A percentile compares a stretch with the other conserved stretches of the same genome.
phyloP scores from a whole-genome alignment of 768 basidiomycete species.

The Tricholoma sp. region DNA sequence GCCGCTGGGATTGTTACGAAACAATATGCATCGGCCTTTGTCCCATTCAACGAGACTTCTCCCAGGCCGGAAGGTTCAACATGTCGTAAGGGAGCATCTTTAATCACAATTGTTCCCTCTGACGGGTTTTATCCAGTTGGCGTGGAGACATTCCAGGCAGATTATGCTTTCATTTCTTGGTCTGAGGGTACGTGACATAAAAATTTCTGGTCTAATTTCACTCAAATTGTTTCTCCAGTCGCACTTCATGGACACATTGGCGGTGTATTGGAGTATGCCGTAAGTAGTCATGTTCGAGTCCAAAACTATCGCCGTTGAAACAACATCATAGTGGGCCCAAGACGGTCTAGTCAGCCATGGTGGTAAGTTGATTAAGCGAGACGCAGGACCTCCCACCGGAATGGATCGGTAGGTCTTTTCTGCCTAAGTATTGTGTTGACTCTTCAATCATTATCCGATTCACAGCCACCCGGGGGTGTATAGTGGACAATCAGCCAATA shows the following conservation, averaged over 20 bases:
- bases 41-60: constrained; percentile 25
- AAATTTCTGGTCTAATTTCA: neutral
- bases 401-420: no score
- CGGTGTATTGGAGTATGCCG: neutral
- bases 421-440: no score
- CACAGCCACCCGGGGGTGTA: no score
- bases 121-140: constrained; percentile 5
- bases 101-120: no score
- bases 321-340: neutral
- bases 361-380: no score
- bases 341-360: neutral
- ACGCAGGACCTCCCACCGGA: no score
- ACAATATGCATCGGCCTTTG: constrained; percentile 18
- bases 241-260: neutral
- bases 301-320: no score
- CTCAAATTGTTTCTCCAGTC: neutral
- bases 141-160: constrained; percentile 18
- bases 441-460: no score
- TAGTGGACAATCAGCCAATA: no score
- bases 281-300: neutral
- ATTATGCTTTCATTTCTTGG: constrained; percentile 23
- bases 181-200: constrained; percentile 8
- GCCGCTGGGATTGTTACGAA: constrained; percentile 27
- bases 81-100: constrained; percentile 11
- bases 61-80: constrained; percentile 14